These are phyloP conservation scores for Karstenula rhodostoma DNA, from an alignment of 2,329 filamentous ascomycete species.

Conservation along the genomic window DNA sequence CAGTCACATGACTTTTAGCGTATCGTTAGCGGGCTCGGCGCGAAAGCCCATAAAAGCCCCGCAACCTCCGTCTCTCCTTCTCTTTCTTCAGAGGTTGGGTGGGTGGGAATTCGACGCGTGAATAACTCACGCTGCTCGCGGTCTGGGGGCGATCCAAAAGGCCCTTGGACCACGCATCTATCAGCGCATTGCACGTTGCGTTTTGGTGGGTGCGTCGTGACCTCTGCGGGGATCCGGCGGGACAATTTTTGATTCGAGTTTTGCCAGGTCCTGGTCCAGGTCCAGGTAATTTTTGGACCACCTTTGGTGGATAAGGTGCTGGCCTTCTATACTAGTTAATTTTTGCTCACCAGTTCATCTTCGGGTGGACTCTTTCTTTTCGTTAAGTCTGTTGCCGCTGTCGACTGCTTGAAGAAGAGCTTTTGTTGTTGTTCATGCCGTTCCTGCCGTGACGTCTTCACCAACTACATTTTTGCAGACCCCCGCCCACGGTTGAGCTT, in stretches of 20 bases:
- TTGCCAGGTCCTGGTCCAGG: no score
- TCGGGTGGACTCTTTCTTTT: slow-evolving; percentile 9
- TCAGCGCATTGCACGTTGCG: background rate
- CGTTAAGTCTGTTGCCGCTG: slow-evolving; percentile 11
- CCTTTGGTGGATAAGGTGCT: no score
- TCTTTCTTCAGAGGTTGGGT: background rate
- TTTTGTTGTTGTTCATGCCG: background rate
- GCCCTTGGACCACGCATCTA: background rate
- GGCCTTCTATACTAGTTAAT: background rate
- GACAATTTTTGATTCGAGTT: background rate
- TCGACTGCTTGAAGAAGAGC: slow-evolving; percentile 13
- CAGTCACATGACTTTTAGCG: background rate
- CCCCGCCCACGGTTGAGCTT: no score
- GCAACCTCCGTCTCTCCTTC: background rate
- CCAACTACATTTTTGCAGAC: no score
- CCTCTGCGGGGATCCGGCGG: background rate
- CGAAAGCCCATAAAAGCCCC: background rate
- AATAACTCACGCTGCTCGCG: no score
- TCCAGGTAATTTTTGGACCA: no score
- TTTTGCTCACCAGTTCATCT: background rate
- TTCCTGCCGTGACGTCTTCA: background rate
- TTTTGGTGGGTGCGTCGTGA: background rate
- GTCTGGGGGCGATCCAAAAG: background rate
- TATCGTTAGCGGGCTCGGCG: background rate
- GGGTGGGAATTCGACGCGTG: no score